A percentile compares a stretch with the other conserved stretches of the same genome.
These are phyloP conservation scores for Ophiocytium majus DNA, from an alignment of 352 stramenopile species.

Conservation along the genomic window DNA sequence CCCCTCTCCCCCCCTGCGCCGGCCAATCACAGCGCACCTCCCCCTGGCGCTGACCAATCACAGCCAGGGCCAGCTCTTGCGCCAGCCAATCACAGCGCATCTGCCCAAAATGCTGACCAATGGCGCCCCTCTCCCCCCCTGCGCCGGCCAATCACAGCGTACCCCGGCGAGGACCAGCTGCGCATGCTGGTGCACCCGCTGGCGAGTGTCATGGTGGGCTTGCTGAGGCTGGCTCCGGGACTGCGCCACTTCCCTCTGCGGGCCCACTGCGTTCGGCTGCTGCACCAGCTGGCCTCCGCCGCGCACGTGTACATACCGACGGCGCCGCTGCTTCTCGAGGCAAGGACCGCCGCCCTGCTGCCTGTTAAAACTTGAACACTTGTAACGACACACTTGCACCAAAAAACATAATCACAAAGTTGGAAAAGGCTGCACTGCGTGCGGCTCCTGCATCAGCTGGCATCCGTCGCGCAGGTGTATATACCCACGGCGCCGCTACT, in stretches of 20 bases:
- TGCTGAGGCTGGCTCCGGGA: constrained; percentile 64
- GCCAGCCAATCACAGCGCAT: too few relatives aligned
- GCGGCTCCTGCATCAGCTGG: constrained; percentile 90
- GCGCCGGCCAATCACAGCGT: neutral
- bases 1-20: too few relatives aligned
- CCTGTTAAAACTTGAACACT: neutral
- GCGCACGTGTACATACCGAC: constrained; percentile 93
- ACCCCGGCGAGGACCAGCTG: constrained; percentile 45
- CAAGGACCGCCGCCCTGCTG: constrained; percentile 60
- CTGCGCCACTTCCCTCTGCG: constrained; percentile 80
- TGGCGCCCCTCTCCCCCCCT: neutral
- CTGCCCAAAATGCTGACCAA: too few relatives aligned
- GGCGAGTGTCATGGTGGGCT: constrained; percentile 68
- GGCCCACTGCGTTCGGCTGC: constrained; percentile 91
- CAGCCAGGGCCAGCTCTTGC: too few relatives aligned
- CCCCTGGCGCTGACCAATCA: too few relatives aligned
- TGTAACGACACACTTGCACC: too few relatives aligned
- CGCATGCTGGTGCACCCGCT: constrained; percentile 50
- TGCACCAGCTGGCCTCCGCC: constrained; percentile 90
- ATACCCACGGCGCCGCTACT: constrained; percentile 80
- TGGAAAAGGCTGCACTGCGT: too few relatives aligned
- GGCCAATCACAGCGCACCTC: too few relatives aligned
- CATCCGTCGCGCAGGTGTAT: constrained; percentile 86
- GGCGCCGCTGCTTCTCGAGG: constrained; percentile 83
- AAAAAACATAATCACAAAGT: too few relatives aligned